Conservation (phyloP, 2,329 filamentous ascomycete species). For the Byssothecium circinans region DNA sequence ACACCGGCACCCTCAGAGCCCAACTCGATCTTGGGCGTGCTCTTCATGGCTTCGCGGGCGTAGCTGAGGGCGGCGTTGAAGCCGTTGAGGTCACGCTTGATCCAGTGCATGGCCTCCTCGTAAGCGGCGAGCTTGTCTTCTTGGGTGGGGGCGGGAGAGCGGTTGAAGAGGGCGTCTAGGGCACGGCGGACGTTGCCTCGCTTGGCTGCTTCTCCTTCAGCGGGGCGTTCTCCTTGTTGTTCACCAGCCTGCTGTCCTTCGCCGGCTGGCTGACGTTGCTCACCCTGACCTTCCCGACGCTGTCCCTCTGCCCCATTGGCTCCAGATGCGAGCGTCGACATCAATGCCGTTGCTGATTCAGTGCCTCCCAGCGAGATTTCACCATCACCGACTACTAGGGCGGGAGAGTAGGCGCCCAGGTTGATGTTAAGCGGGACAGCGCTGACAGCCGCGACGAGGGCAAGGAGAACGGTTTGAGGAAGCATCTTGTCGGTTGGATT, state of each 20-base stretch:
- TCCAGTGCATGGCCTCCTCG: slow-evolving; percentile 40
- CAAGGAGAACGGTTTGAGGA: slow-evolving; percentile 41
- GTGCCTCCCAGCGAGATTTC: slow-evolving; percentile 53
- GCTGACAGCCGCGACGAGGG: slow-evolving; percentile 39
- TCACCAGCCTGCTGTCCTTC: slow-evolving; percentile 23
- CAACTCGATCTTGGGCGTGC: slow-evolving; percentile 53
- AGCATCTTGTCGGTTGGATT: slow-evolving; percentile 39
- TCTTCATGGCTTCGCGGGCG: slow-evolving; percentile 51
- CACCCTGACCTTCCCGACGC: slow-evolving; percentile 18
- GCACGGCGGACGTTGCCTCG: slow-evolving; percentile 32
- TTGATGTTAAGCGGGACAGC: slow-evolving; percentile 56
- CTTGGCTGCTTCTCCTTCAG: slow-evolving; percentile 25
- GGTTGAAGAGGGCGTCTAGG: slow-evolving; percentile 31
- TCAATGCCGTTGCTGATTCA: slow-evolving; percentile 46
- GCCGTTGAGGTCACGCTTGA: slow-evolving; percentile 53
- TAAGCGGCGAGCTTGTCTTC: slow-evolving; percentile 33
- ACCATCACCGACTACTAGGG: slow-evolving; percentile 58
- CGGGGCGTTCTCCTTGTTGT: slow-evolving; percentile 15
- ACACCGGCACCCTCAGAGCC: slow-evolving; percentile 51
- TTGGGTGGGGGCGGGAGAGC: slow-evolving; percentile 22
- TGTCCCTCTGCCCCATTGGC: slow-evolving; percentile 27
- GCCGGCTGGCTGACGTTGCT: slow-evolving; percentile 15
- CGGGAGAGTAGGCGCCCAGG: slow-evolving; percentile 55
- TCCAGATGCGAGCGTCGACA: slow-evolving; percentile 50
- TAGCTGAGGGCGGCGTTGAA: slow-evolving; percentile 54